These are phyloP conservation scores for Penicillium freii DNA, from an alignment of 2,329 filamentous ascomycete genomes.

Conservation along the genomic window DNA sequence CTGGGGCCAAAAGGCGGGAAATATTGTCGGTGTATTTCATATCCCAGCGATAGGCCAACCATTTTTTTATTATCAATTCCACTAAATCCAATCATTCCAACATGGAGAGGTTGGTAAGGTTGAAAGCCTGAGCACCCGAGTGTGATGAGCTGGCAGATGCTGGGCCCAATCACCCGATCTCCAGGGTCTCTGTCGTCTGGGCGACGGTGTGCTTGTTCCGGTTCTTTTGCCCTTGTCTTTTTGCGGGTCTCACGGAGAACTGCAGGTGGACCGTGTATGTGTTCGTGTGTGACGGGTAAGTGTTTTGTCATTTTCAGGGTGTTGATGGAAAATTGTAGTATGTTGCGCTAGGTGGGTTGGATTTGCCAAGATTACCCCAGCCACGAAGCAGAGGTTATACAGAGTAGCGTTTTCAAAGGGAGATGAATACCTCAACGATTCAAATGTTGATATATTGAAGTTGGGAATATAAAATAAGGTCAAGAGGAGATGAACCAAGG, in stretches of 20 bases:
- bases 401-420: neutral
- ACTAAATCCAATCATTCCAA: neutral
- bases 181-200: slow-evolving; percentile 20
- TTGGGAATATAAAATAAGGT: neutral
- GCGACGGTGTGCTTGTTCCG: slow-evolving; percentile 13
- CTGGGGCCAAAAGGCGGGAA: neutral
- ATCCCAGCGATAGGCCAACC: neutral
- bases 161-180: slow-evolving; percentile 20
- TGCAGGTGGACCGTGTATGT: slow-evolving; percentile 14
- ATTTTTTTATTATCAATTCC: neutral
- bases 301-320: neutral
- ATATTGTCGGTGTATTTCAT: neutral
- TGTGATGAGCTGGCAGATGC: slow-evolving; percentile 25
- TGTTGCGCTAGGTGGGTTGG: neutral
- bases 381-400: neutral
- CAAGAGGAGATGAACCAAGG: slow-evolving; percentile 1
- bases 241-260: slow-evolving; percentile 10
- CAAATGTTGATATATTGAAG: neutral
- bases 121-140: neutral
- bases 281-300: slow-evolving; percentile 16
- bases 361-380: neutral
- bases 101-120: neutral
- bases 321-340: neutral
- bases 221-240: neutral
- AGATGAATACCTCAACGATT: neutral